Conservation (phyloP, 2,329 filamentous ascomycete genomes). For the Cytospora chrysosperma region DNA sequence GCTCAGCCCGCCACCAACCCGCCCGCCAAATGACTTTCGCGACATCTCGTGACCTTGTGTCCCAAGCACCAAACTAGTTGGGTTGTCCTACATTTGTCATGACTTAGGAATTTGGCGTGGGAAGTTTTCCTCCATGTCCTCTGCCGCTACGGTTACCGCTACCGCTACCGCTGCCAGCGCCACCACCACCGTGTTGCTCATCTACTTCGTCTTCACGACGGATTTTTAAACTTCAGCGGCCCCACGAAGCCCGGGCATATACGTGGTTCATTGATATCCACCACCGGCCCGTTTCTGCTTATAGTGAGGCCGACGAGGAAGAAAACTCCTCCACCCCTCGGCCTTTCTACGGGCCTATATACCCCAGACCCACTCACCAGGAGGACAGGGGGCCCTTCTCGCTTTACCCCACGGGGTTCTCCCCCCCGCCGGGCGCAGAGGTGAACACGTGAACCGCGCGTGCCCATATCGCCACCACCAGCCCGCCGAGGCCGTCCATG, state of each 20-base stretch:
- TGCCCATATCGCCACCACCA: not conserved
- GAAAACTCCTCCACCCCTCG: not conserved
- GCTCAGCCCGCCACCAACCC: not conserved
- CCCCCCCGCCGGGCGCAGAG: not conserved
- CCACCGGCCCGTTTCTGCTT: not conserved
- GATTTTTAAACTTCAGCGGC: not conserved
- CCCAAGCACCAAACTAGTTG: not conserved
- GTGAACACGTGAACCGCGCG: not conserved
- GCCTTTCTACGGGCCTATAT: not conserved
- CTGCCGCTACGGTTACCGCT: not conserved
- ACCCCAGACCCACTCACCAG: not conserved
- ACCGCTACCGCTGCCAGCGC: not conserved
- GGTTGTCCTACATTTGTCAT: not conserved
- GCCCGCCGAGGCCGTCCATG: no score
- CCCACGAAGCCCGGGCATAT: no score
- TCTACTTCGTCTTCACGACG: not conserved
- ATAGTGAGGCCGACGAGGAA: not conserved
- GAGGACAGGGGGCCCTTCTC: not conserved
- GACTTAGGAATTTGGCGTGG: not conserved
- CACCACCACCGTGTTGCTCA: not conserved
- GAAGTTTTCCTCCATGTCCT: not conserved
- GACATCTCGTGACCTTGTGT: constrained; percentile 5
- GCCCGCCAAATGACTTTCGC: not conserved
- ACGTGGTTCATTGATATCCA: not conserved
- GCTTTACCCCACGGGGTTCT: not conserved